Evolutionary conservation across 108 stramenopile species (phyloP).

Genomic region (Mediolabrus comicus): DNA sequence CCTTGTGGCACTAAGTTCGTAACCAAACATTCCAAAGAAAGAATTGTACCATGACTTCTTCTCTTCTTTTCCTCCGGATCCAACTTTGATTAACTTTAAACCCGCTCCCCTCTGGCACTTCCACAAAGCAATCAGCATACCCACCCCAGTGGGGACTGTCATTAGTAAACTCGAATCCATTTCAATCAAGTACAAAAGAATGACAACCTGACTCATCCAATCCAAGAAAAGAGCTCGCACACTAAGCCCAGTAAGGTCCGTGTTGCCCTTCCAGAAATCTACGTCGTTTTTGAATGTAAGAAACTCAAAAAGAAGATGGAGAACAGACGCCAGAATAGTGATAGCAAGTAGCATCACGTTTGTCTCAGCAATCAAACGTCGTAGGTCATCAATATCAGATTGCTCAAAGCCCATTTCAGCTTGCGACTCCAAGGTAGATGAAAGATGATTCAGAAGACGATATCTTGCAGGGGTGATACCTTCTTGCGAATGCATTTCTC

Average conservation of each 20-base stretch:
- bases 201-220: constrained; percentile 86
- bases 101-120: constrained; percentile 80
- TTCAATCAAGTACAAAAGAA: constrained; percentile 88
- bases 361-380: constrained; percentile 75
- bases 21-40: constrained; percentile 64
- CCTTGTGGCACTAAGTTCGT: constrained; percentile 70
- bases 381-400: constrained; percentile 90
- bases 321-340: constrained; percentile 87
- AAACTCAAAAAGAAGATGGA: constrained; percentile 94
- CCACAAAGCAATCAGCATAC: constrained; percentile 82
- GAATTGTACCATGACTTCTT: constrained; percentile 55
- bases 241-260: constrained; percentile 82
- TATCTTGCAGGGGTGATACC: constrained; percentile 83
- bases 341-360: constrained; percentile 82
- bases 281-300: constrained; percentile 94
- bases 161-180: constrained; percentile 86
- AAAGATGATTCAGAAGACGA: constrained; percentile 77
- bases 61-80: constrained; percentile 15
- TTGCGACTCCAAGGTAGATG: constrained; percentile 75
- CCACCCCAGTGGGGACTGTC: constrained; percentile 78
- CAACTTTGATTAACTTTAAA: constrained; percentile 54
- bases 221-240: constrained; percentile 86
- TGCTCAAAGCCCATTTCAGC: constrained; percentile 90
- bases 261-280: constrained; percentile 90
- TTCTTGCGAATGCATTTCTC: constrained; percentile 35